Percentiles rank a stretch among this genome's conserved stretches.
These are phyloP conservation scores for Phlegmacium glaucopus DNA, from an alignment of 768 basidiomycete genomes.

Conservation along the genomic window DNA sequence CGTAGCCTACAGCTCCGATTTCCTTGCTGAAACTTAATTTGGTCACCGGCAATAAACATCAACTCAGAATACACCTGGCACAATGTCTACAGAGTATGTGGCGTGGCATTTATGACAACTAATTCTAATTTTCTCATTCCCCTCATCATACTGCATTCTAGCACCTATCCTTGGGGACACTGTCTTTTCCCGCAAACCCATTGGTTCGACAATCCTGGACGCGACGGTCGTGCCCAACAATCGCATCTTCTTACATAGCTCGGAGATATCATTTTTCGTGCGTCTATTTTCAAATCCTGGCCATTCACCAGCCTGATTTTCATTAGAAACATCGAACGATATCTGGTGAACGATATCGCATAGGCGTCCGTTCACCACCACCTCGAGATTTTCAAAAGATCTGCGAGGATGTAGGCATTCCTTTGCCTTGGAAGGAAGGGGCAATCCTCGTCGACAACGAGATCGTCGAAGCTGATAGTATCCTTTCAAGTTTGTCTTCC, in stretches of 20 bases:
- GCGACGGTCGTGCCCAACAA: conserved; percentile 34
- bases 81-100: conserved; percentile 43
- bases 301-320: not conserved
- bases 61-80: conserved; percentile 64
- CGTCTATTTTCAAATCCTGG: conserved; percentile 15
- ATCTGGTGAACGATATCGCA: conserved; percentile 44
- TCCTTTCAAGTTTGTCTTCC: not conserved
- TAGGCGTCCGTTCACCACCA: conserved; percentile 55
- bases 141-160: conserved; percentile 20
- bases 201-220: conserved; percentile 21
- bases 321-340: conserved; percentile 47
- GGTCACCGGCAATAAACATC: conserved; percentile 66
- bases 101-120: conserved; percentile 6
- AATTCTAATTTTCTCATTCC: not conserved
- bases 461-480: not conserved
- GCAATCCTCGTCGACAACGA: not conserved
- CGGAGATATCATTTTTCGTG: conserved; percentile 54
- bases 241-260: conserved; percentile 60
- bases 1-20: conserved; percentile 42
- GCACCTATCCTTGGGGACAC: conserved; percentile 68
- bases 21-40: conserved; percentile 55
- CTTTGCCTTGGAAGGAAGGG: conserved; percentile 21
- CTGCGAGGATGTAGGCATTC: conserved; percentile 45
- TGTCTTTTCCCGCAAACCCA: conserved; percentile 39
- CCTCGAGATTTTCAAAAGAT: conserved; percentile 52